Conservation (phyloP, 768 basidiomycete genomes). For the Tulasnella sp. region DNA sequence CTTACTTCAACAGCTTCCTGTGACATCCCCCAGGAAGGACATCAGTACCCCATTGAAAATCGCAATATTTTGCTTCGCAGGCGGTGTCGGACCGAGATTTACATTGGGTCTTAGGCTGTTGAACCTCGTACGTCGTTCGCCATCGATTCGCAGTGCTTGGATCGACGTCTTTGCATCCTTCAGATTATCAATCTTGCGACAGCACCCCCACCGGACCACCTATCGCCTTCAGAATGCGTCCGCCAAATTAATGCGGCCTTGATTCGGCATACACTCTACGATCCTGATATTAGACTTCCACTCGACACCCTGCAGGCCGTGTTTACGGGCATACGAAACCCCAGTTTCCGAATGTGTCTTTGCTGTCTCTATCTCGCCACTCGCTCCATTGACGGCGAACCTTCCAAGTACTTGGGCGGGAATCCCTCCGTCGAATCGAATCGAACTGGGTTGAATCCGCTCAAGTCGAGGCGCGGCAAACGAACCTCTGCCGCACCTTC, state of each 20-base stretch:
- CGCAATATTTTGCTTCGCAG: not conserved
- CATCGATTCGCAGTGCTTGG: not conserved
- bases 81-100: not conserved
- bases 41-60: conserved; percentile 2
- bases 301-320: not conserved
- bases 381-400: not conserved
- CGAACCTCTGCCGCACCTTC: not conserved
- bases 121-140: not conserved
- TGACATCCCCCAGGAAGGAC: not conserved
- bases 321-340: not conserved
- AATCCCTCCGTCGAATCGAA: not conserved
- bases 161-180: not conserved
- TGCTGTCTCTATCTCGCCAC: conserved; percentile 4
- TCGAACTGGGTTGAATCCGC: not conserved
- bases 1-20: not conserved
- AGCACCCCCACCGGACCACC: not conserved
- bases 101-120: not conserved
- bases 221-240: not conserved
- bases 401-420: not conserved
- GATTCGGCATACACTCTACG: not conserved
- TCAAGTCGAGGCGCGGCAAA: not conserved
- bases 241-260: not conserved
- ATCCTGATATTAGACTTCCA: not conserved
- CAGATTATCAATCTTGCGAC: conserved; percentile 6
- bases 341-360: not conserved